Conservation (phyloP, 257 asterid genomes). For the Fraxinus pennsylvanica region DNA sequence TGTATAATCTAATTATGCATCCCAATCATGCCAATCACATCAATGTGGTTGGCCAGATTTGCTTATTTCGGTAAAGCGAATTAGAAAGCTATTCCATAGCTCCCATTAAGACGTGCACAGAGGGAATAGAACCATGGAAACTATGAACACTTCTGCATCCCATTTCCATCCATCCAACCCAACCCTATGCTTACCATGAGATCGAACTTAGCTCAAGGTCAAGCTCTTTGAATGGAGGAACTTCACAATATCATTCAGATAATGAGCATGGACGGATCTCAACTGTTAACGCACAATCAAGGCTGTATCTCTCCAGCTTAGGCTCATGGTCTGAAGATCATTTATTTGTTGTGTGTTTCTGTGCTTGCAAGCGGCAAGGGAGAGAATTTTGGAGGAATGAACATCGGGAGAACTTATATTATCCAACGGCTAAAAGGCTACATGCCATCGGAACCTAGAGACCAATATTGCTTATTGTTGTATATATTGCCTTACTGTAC, state of each 20-base stretch:
- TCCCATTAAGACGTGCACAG: background rate
- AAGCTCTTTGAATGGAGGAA: background rate
- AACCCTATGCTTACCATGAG: background rate
- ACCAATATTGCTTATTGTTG: background rate
- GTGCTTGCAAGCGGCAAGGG: background rate
- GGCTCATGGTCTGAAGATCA: background rate
- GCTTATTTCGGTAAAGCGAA: background rate
- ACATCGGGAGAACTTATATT: background rate
- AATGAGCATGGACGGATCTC: background rate
- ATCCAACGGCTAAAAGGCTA: background rate
- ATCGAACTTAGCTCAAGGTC: background rate
- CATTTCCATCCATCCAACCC: background rate
- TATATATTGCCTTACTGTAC: background rate
- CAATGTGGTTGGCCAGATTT: background rate
- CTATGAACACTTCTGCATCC: background rate
- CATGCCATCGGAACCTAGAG: background rate
- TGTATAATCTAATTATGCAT: background rate
- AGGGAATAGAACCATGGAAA: background rate
- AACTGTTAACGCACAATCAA: too few species aligned
- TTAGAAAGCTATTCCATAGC: background rate
- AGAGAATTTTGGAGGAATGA: background rate
- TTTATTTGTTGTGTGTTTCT: background rate
- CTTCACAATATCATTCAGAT: background rate
- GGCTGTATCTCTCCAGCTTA: too few species aligned
- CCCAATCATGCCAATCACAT: background rate